A percentile compares a stretch with the other conserved stretches of the same genome.
phyloP scores from a whole-genome alignment of 192 early-diverging fungal genomes.

The Umbelopsis sp. region DNA sequence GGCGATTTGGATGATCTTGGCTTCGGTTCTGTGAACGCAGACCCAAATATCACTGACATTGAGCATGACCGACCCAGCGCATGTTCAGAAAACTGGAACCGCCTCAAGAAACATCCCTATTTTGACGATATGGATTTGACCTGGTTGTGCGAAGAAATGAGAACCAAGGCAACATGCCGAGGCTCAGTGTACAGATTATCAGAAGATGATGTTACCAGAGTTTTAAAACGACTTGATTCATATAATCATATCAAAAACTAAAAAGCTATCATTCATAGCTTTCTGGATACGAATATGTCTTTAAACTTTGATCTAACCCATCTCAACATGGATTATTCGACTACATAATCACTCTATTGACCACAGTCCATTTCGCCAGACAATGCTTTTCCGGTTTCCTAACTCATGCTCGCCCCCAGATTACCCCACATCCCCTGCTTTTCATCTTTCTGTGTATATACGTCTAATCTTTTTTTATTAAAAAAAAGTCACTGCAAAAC shows the following conservation, averaged over 20 bases:
- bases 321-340: too few relatives aligned
- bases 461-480: constrained; percentile 5
- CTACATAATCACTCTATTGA: too few relatives aligned
- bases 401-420: not conserved
- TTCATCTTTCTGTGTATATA: constrained; percentile 33
- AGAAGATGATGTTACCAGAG: constrained; percentile 24
- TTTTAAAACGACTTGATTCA: constrained; percentile 23
- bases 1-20: constrained; percentile 18
- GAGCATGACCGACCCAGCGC: constrained; percentile 15
- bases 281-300: too few relatives aligned
- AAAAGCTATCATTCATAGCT: not conserved
- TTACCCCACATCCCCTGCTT: not conserved
- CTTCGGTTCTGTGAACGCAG: not conserved
- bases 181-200: constrained; percentile 12
- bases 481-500: not conserved
- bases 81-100: constrained; percentile 10
- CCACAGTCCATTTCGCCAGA: too few relatives aligned
- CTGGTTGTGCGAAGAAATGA: constrained; percentile 32
- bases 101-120: constrained; percentile 7
- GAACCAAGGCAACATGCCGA: constrained; percentile 28
- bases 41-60: constrained; percentile 5
- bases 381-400: not conserved
- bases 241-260: not conserved
- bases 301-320: not conserved
- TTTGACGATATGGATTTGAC: constrained; percentile 19